Evolutionary conservation across 306 rosid species (phyloP).

Genomic region (Pyrus bretschneideri): DNA sequence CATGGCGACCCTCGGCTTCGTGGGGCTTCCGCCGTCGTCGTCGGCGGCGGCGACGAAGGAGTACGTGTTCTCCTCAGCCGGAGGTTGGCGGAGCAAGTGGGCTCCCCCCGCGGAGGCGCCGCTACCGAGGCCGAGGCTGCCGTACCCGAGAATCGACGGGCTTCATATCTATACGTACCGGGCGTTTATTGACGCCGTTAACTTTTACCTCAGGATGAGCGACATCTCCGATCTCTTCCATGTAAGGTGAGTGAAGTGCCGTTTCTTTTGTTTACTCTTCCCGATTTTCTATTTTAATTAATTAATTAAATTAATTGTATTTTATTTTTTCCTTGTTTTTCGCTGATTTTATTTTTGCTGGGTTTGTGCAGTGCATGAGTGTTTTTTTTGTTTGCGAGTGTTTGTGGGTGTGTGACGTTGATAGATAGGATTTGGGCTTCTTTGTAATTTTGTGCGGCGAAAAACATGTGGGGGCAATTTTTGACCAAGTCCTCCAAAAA

Average conservation of each 20-base stretch:
- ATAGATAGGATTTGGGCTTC: neutral
- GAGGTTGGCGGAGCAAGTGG: conserved; percentile 16
- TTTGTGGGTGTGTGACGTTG: neutral
- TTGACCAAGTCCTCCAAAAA: neutral
- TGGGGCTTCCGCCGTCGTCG: conserved; percentile 23
- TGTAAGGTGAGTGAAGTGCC: conserved; percentile 20
- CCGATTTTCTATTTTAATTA: neutral
- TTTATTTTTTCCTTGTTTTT: neutral
- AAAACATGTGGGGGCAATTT: neutral
- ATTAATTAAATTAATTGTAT: neutral
- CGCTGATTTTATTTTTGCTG: neutral
- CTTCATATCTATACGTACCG: conserved; percentile 45
- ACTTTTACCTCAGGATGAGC: conserved; percentile 34
- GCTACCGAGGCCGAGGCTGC: conserved; percentile 36
- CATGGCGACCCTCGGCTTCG: conserved; percentile 45
- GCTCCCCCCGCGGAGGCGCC: neutral
- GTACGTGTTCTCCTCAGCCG: conserved; percentile 31
- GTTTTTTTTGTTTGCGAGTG: neutral
- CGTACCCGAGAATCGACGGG: conserved; percentile 47
- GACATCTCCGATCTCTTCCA: conserved; percentile 56
- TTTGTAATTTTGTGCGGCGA: neutral
- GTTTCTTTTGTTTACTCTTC: neutral
- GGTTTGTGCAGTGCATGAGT: neutral
- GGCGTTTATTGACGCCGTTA: conserved; percentile 44
- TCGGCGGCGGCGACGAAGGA: conserved; percentile 12